A percentile compares a stretch with the other conserved stretches of the same genome.
Evolutionary conservation across 78 protist genomes (phyloP).

Genomic region (Chrysochromulina tobinii): DNA sequence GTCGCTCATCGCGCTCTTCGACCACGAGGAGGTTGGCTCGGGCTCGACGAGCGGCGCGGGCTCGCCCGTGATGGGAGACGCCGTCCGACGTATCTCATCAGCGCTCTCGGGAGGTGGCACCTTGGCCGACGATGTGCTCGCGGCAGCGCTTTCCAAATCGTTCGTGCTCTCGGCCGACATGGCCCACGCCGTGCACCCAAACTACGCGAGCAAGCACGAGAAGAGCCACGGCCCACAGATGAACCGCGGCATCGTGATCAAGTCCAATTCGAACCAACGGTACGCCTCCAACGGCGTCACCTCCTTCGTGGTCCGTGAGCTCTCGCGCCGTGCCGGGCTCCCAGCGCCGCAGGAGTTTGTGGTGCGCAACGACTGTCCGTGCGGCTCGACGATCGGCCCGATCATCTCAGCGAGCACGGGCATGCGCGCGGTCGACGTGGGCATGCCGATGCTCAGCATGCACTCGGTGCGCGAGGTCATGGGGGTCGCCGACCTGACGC

Average conservation of each 20-base stretch:
- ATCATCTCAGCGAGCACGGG: constrained; percentile 66
- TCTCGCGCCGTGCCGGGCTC: constrained; percentile 63
- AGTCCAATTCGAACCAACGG: constrained; percentile 83
- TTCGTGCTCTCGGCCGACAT: constrained; percentile 86
- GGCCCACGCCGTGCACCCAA: constrained; percentile 97
- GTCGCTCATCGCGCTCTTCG: constrained; percentile 70
- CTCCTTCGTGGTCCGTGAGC: constrained; percentile 50
- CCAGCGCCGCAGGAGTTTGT: constrained; percentile 83
- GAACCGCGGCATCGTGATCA: constrained; percentile 86
- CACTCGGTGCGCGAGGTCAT: constrained; percentile 73
- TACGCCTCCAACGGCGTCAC: constrained; percentile 84
- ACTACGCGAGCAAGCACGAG: constrained; percentile 89
- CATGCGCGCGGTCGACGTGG: constrained; percentile 86
- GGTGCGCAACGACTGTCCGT: constrained; percentile 88
- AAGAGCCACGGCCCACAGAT: constrained; percentile 80
- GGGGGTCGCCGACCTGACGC: constrained; percentile 41
- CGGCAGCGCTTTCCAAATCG: background rate
- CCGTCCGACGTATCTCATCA: background rate
- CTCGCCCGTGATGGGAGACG: constrained; percentile 27
- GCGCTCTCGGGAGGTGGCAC: background rate
- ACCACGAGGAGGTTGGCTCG: constrained; percentile 90
- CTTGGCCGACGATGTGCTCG: background rate
- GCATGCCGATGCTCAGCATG: constrained; percentile 89
- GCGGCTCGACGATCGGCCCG: constrained; percentile 94
- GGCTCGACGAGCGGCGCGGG: constrained; percentile 63